Conservation (phyloP, 768 basidiomycete genomes). For the Candolleomyces efflorescens region DNA sequence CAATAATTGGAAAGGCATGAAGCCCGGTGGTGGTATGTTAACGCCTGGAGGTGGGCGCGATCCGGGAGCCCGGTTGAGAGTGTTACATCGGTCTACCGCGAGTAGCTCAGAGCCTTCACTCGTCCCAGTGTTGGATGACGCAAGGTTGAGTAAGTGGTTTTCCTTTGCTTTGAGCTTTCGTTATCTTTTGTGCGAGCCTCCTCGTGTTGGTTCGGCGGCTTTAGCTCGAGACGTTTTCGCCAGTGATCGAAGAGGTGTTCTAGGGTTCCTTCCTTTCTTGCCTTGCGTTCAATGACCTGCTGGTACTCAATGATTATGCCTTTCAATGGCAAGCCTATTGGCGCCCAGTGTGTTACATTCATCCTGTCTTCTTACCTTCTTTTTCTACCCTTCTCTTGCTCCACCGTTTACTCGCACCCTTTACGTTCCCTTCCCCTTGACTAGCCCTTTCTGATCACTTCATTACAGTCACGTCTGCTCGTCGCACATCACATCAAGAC, state of each 20-base stretch:
- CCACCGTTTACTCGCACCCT: background rate
- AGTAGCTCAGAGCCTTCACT: slow-evolving; percentile 84
- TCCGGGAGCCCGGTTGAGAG: slow-evolving; percentile 40
- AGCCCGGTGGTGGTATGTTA: background rate
- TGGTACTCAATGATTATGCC: slow-evolving; percentile 3
- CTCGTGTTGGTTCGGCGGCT: background rate
- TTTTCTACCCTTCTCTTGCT: background rate
- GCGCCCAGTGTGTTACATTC: background rate
- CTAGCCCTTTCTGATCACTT: slow-evolving; percentile 2
- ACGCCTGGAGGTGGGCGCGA: slow-evolving; percentile 15
- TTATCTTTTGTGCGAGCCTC: background rate
- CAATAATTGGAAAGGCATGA: background rate
- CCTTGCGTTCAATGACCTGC: background rate
- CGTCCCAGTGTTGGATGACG: slow-evolving; percentile 49
- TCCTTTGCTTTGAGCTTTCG: slow-evolving; percentile 9
- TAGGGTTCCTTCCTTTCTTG: background rate
- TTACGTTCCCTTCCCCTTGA: background rate
- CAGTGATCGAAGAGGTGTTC: background rate
- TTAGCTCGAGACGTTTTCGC: background rate
- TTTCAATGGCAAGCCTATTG: background rate
- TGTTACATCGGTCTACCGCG: slow-evolving; percentile 68
- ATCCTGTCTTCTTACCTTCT: background rate
- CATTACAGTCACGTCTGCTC: slow-evolving; percentile 15
- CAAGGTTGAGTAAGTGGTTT: slow-evolving; percentile 39
- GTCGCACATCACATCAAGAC: slow-evolving; percentile 48